Conservation (phyloP, 306 rosid species). For the Cucumis cinereus region DNA sequence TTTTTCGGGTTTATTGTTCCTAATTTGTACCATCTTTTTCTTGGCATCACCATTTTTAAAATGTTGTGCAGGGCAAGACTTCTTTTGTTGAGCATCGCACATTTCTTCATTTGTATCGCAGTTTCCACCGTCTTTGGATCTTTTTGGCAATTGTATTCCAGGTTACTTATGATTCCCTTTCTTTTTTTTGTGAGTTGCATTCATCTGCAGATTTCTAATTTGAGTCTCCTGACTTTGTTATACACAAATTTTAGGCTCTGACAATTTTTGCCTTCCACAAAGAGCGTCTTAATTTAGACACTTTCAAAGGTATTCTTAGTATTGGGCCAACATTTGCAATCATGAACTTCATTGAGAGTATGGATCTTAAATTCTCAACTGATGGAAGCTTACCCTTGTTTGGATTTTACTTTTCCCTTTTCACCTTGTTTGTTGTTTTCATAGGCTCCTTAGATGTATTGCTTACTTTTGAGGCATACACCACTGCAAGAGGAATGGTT, state of each 20-base stretch:
- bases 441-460: conserved; percentile 72
- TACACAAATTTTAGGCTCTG: conserved; percentile 43
- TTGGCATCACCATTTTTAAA: background rate
- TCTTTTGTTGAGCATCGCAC: conserved; percentile 95
- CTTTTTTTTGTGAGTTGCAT: conserved; percentile 12
- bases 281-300: conserved; percentile 38
- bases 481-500: conserved; percentile 94
- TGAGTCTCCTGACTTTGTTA: conserved; percentile 10
- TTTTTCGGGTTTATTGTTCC: background rate
- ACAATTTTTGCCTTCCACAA: conserved; percentile 70
- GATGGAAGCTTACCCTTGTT: conserved; percentile 9
- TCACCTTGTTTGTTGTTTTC: conserved; percentile 11
- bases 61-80: conserved; percentile 66
- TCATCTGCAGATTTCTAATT: conserved; percentile 2
- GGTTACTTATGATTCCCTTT: conserved; percentile 28
- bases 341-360: conserved; percentile 83
- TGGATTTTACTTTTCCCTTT: background rate
- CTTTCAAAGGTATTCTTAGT: conserved; percentile 66
- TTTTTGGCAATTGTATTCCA: conserved; percentile 90
- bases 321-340: conserved; percentile 80
- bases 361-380: conserved; percentile 12
- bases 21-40: background rate
- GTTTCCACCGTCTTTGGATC: conserved; percentile 98
- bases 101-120: conserved; percentile 74
- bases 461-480: conserved; percentile 92